A percentile compares a stretch with the other conserved stretches of the same genome.
Conservation (phyloP, 768 basidiomycete species). For the Macrolepiota albuminosa region DNA sequence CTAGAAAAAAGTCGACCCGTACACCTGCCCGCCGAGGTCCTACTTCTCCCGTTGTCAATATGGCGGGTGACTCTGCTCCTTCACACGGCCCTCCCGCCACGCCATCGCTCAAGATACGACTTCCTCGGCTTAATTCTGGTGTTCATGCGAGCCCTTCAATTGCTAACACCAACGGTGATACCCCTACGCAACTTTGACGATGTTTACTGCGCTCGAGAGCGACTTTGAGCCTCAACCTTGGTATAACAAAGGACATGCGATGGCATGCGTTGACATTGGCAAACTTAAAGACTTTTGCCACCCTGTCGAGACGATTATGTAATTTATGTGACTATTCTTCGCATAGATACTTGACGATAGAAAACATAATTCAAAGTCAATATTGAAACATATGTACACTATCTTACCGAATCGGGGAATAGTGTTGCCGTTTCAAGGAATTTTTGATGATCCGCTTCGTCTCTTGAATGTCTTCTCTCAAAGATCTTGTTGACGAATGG, state of each 20-base stretch:
- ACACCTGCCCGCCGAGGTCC: constrained; percentile 26
- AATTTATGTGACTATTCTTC: constrained; percentile 11
- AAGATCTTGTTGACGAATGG: constrained; percentile 36
- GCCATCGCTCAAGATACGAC: constrained; percentile 52
- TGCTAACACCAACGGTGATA: constrained; percentile 21
- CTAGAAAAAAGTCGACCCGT: constrained; percentile 23
- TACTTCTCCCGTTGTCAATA: constrained; percentile 8
- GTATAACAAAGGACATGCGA: background rate
- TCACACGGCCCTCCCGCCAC: constrained; percentile 29
- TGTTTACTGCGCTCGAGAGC: background rate
- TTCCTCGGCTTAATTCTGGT: constrained; percentile 39
- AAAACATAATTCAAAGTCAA: background rate
- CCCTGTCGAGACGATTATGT: background rate
- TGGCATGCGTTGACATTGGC: background rate
- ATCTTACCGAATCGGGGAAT: background rate
- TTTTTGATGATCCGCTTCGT: background rate
- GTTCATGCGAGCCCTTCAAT: constrained; percentile 16
- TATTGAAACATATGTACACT: background rate
- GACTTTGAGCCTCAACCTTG: background rate
- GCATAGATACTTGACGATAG: constrained; percentile 11
- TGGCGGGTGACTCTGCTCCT: constrained; percentile 17
- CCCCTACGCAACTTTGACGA: constrained; percentile 21
- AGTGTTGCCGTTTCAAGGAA: background rate
- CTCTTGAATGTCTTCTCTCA: constrained; percentile 22
- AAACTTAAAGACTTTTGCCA: constrained; percentile 1